These are phyloP conservation scores for Pleurotus djamor DNA, from an alignment of 768 basidiomycete species.

Conservation along the genomic window DNA sequence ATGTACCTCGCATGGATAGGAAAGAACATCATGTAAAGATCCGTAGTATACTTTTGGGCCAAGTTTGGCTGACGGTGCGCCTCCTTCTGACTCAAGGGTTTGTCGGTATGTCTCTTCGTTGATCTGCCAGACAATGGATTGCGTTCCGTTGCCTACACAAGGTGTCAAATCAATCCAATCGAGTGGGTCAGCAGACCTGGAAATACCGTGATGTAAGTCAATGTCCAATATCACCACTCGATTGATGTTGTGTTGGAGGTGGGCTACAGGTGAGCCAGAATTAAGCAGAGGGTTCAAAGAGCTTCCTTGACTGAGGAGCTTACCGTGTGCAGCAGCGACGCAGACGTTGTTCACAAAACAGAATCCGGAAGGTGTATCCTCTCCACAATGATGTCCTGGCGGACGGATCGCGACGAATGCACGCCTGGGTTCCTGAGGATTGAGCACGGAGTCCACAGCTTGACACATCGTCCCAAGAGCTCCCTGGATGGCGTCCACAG, in stretches of 20 bases:
- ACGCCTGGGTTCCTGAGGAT: slow-evolving; percentile 24
- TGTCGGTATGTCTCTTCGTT: slow-evolving; percentile 84
- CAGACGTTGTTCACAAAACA: slow-evolving; percentile 96
- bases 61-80: slow-evolving; percentile 25
- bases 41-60: slow-evolving; percentile 81
- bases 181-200: background rate
- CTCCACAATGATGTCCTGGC: slow-evolving; percentile 94
- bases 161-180: background rate
- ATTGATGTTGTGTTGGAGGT: slow-evolving; percentile 74
- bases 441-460: slow-evolving; percentile 73
- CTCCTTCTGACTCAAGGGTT: slow-evolving; percentile 54
- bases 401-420: slow-evolving; percentile 88
- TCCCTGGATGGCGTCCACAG: slow-evolving; percentile 76
- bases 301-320: slow-evolving; percentile 13
- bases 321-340: slow-evolving; percentile 89
- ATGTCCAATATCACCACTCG: slow-evolving; percentile 89
- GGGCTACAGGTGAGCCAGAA: slow-evolving; percentile 44
- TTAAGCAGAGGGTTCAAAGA: background rate
- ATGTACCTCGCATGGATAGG: slow-evolving; percentile 86
- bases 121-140: slow-evolving; percentile 87
- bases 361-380: slow-evolving; percentile 87
- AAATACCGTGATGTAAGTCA: slow-evolving; percentile 83
- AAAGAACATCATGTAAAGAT: slow-evolving; percentile 90
- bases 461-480: slow-evolving; percentile 85
- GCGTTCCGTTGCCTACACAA: slow-evolving; percentile 84